These are phyloP conservation scores for Simplicillium sp. DNA, from an alignment of 2,329 filamentous ascomycete species.

Conservation along the genomic window DNA sequence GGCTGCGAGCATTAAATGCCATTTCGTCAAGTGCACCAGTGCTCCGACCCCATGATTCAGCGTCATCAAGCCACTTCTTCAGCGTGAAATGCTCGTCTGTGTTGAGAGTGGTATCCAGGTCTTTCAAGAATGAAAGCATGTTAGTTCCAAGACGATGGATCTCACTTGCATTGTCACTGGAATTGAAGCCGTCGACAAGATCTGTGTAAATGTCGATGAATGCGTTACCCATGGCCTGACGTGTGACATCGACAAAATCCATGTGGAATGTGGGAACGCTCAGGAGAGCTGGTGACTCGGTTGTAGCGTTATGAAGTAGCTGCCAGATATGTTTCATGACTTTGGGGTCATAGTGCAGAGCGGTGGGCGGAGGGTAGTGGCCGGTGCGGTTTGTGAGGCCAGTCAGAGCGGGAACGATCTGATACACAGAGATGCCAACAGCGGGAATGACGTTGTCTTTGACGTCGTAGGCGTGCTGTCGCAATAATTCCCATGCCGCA, in stretches of 20 bases:
- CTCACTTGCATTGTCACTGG: conserved; percentile 8
- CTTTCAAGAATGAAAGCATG: conserved; percentile 21
- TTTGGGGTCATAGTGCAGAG: conserved; percentile 28
- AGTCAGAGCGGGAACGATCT: conserved; percentile 30
- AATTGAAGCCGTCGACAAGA: conserved; percentile 24
- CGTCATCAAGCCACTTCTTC: neutral
- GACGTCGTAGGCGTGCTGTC: conserved; percentile 37
- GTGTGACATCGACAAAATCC: conserved; percentile 38
- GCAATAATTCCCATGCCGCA: conserved; percentile 34
- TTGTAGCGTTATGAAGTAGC: conserved; percentile 24
- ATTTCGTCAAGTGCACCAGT: neutral
- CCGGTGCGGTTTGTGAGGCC: conserved; percentile 27
- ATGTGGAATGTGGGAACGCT: conserved; percentile 29
- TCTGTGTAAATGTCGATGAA: conserved; percentile 29
- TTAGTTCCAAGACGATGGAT: conserved; percentile 16
- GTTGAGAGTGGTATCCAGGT: conserved; percentile 29
- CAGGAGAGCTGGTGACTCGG: conserved; percentile 23
- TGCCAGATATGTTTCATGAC: conserved; percentile 28
- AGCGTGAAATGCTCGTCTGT: conserved; percentile 28
- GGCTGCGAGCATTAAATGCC: neutral
- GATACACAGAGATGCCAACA: conserved; percentile 35
- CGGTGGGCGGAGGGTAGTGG: conserved; percentile 26
- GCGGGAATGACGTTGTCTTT: conserved; percentile 28
- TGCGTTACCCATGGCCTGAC: conserved; percentile 36
- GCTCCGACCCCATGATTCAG: neutral